phyloP scores from a whole-genome alignment of 2,329 filamentous ascomycete genomes.

The Calonectria pauciramosa region DNA sequence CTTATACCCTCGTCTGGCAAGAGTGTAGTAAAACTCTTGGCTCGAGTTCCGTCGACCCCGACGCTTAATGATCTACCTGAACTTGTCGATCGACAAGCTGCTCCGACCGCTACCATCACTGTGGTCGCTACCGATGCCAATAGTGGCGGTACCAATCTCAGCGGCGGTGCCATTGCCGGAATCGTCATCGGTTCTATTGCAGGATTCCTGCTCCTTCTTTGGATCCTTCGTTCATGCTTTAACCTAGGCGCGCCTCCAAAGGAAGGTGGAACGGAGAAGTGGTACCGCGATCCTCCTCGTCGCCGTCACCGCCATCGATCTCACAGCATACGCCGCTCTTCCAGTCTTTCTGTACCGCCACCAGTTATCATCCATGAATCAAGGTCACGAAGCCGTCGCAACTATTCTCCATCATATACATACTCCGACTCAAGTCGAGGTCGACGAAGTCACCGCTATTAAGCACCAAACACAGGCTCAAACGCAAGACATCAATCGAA shows the following conservation, averaged over 20 bases:
- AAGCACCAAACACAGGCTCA: too few relatives aligned
- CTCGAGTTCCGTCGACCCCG: background rate
- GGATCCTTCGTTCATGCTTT: conserved; percentile 61
- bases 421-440: conserved; percentile 34
- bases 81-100: conserved; percentile 30
- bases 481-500: background rate
- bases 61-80: background rate
- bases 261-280: conserved; percentile 44
- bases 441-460: conserved; percentile 13
- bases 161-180: conserved; percentile 64
- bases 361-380: conserved; percentile 39
- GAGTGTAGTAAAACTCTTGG: background rate
- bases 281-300: conserved; percentile 46
- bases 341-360: conserved; percentile 43
- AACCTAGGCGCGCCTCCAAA: conserved; percentile 56
- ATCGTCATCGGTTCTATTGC: conserved; percentile 64
- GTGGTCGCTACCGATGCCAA: conserved; percentile 41
- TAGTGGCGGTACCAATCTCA: conserved; percentile 48
- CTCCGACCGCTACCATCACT: conserved; percentile 48
- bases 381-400: conserved; percentile 36
- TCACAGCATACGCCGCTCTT: conserved; percentile 39
- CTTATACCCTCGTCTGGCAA: background rate
- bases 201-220: conserved; percentile 61
- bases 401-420: conserved; percentile 32
- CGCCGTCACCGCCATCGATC: conserved; percentile 42